Percentiles rank a stretch among this genome's conserved stretches.
Conservation (phyloP, 257 asterid species). For the Nicotiana benthamiana region DNA sequence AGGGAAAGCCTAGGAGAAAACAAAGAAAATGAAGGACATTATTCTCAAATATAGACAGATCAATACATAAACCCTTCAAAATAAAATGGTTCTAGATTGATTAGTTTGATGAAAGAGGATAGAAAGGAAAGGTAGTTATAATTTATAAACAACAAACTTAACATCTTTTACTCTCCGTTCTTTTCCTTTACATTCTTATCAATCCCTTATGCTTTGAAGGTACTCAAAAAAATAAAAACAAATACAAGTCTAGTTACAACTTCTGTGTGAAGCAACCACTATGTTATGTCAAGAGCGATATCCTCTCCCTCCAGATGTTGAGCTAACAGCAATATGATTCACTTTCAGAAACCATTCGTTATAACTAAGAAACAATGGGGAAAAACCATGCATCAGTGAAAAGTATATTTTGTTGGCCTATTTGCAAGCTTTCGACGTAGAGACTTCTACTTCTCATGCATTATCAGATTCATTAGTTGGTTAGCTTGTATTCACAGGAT, state of each 20-base stretch:
- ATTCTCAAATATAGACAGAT: not conserved
- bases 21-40: not conserved
- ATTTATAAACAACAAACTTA: not conserved
- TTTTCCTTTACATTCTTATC: not conserved
- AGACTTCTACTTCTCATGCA: not conserved
- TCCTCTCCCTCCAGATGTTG: not conserved
- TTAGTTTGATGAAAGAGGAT: not conserved
- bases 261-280: not conserved
- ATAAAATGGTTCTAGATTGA: not conserved
- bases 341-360: not conserved
- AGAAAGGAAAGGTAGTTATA: not conserved
- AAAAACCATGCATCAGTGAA: not conserved
- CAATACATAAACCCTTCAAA: not conserved
- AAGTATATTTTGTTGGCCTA: not conserved
- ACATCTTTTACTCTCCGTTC: not conserved
- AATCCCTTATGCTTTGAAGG: not conserved
- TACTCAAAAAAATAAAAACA: not conserved
- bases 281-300: not conserved
- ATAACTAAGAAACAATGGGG: not conserved
- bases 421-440: not conserved
- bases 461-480: not conserved
- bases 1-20: constrained; percentile 35
- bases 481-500: not conserved
- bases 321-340: not conserved
- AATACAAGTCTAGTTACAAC: not conserved